These are phyloP conservation scores for Bocquillonia castaneifolia DNA, from an alignment of 441 rosid species.

Conservation along the genomic window DNA sequence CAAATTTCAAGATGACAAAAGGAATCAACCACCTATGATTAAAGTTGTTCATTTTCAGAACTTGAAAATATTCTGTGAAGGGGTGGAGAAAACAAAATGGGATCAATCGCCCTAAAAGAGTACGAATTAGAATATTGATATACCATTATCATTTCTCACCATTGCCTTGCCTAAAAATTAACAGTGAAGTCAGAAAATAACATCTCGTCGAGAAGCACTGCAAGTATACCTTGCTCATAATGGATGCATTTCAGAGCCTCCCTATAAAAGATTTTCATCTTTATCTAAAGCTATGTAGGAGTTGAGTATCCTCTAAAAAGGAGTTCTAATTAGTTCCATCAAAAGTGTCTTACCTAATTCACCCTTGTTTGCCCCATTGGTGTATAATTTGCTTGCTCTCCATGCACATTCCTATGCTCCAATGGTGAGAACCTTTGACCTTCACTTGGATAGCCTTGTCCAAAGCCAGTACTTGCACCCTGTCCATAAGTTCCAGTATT, in stretches of 20 bases:
- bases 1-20: not conserved
- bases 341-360: constrained; percentile 41
- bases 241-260: not conserved
- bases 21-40: not conserved
- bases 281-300: not conserved
- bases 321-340: not conserved
- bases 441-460: constrained; percentile 33
- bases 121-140: not conserved
- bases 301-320: not conserved
- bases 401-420: constrained; percentile 38
- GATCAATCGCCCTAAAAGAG: not conserved
- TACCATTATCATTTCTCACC: too few species aligned
- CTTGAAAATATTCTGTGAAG: not conserved
- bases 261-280: not conserved
- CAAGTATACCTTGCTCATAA: not conserved
- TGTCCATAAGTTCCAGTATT: constrained; percentile 28
- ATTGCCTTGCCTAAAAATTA: not conserved
- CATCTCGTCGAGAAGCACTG: too few species aligned
- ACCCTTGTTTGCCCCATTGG: constrained; percentile 38
- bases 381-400: constrained; percentile 37
- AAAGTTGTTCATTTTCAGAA: not conserved
- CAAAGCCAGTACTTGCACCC: constrained; percentile 27
- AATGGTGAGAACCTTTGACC: constrained; percentile 35
- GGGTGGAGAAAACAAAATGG: not conserved
- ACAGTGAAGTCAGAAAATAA: not conserved